These are phyloP conservation scores for Ophiostoma novo-ulmi DNA, from an alignment of 2,329 filamentous ascomycete genomes.

Conservation along the genomic window DNA sequence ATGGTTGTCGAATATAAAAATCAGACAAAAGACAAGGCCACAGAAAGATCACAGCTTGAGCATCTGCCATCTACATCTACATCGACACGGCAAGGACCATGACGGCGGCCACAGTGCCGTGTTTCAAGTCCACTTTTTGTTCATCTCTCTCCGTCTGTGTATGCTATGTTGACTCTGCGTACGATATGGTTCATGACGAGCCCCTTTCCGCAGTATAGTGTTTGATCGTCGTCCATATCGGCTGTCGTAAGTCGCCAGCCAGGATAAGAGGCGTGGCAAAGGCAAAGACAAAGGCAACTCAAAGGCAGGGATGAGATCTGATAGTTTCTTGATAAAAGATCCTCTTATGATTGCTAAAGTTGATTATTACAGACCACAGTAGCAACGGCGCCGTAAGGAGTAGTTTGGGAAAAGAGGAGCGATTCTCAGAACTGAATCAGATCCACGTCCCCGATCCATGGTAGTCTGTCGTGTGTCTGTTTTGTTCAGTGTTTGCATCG, in stretches of 20 bases:
- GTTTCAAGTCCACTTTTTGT: constrained; percentile 10
- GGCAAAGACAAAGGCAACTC: neutral
- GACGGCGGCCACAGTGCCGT: neutral
- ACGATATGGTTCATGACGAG: neutral
- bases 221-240: constrained; percentile 4
- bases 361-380: neutral
- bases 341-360: neutral
- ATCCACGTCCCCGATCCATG: neutral
- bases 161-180: neutral
- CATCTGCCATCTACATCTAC: neutral
- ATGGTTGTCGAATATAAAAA: neutral
- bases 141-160: neutral
- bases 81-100: neutral
- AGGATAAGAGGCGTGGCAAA: neutral
- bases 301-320: neutral
- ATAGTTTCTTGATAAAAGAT: neutral
- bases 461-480: neutral
- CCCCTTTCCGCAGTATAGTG: neutral
- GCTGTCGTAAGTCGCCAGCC: neutral
- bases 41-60: neutral
- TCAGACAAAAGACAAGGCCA: neutral
- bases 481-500: neutral
- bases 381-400: neutral
- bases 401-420: constrained; percentile 2
- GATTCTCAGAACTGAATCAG: constrained; percentile 9